A percentile compares a stretch with the other conserved stretches of the same genome.
Conservation (phyloP, 2,329 filamentous ascomycete genomes). For the Ramularia endophylla region DNA sequence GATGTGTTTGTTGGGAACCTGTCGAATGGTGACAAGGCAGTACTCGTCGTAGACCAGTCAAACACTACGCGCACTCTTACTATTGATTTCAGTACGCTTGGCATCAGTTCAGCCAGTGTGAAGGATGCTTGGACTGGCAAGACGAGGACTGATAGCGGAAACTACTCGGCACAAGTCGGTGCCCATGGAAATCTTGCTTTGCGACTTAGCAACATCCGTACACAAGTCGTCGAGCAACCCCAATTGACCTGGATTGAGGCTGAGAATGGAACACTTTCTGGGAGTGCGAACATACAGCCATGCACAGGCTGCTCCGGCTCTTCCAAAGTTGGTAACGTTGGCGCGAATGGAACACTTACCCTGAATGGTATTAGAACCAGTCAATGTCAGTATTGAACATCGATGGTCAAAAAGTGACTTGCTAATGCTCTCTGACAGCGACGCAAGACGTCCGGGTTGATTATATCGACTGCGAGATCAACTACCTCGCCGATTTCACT, state of each 20-base stretch:
- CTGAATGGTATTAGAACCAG: conserved; percentile 26
- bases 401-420: conserved; percentile 3
- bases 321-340: conserved; percentile 31
- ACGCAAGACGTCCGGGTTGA: conserved; percentile 33
- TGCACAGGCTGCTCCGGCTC: conserved; percentile 32
- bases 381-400: conserved; percentile 25
- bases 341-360: conserved; percentile 18
- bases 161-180: conserved; percentile 21
- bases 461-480: conserved; percentile 38
- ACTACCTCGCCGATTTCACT: conserved; percentile 24
- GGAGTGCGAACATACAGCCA: conserved; percentile 23
- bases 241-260: conserved; percentile 29
- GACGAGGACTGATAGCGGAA: conserved; percentile 10
- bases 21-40: conserved; percentile 29
- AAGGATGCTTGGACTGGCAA: conserved; percentile 33
- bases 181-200: conserved; percentile 29
- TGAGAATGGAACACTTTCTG: conserved; percentile 27
- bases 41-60: conserved; percentile 35
- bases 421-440: conserved; percentile 6
- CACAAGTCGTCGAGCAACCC: conserved; percentile 7
- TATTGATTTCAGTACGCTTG: conserved; percentile 29
- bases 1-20: conserved; percentile 37
- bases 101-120: conserved; percentile 30
- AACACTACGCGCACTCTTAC: conserved; percentile 29
- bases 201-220: conserved; percentile 31